Conservation (phyloP, 2,329 filamentous ascomycete genomes). For the Pleurostoma richardsiae region DNA sequence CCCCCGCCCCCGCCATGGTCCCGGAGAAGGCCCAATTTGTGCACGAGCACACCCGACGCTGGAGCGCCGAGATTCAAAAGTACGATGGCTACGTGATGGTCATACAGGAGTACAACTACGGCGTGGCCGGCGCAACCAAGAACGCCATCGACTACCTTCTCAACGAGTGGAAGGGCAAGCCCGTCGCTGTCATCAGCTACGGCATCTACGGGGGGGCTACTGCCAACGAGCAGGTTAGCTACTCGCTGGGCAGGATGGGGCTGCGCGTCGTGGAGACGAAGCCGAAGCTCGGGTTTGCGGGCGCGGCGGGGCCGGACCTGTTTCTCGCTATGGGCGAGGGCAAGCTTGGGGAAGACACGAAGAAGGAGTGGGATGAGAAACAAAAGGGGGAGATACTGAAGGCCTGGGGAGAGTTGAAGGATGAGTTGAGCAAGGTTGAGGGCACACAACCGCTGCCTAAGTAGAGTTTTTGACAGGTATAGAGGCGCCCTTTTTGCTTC, state of each 20-base stretch:
- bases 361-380: constrained; percentile 2
- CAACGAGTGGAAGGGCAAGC: constrained; percentile 53
- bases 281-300: not conserved
- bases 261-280: constrained; percentile 10
- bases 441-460: not conserved
- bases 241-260: constrained; percentile 8
- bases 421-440: not conserved
- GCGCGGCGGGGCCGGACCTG: not conserved
- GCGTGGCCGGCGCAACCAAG: constrained; percentile 48
- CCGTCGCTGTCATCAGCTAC: constrained; percentile 48
- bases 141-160: constrained; percentile 59
- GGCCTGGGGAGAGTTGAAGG: constrained; percentile 2
- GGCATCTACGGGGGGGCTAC: constrained; percentile 35
- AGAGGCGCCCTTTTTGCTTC: no score
- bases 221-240: constrained; percentile 16
- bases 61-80: no score
- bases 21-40: constrained; percentile 19
- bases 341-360: constrained; percentile 1
- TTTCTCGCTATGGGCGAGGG: constrained; percentile 2
- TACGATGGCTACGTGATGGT: constrained; percentile 43
- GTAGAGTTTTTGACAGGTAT: no score
- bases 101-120: constrained; percentile 52
- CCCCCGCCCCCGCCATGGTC: constrained; percentile 8
- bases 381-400: constrained; percentile 1
- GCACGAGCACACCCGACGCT: constrained; percentile 2